Base-by-base conservation (phyloP, 2,329 filamentous ascomycete species). In the Exophiala phaeomuriformis region DNA sequence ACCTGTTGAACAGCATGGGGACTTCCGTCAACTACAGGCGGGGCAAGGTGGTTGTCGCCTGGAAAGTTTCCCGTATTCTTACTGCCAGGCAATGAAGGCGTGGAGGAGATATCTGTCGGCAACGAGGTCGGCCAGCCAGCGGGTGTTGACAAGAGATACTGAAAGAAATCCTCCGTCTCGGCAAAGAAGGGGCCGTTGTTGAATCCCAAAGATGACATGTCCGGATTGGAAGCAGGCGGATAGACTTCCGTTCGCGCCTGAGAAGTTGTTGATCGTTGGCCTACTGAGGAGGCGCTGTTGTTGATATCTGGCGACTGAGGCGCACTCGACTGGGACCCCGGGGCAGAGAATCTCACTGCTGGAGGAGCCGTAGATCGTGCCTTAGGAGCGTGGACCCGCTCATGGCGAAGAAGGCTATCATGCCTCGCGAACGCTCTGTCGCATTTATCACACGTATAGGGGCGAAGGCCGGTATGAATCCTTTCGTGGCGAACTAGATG, bases 1-100 rank as follows among this genome's bases (percentile, higher is more conserved):
- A 30, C 33, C 12, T 48, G 32, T 9, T 48, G 46, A 4, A 48
- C 19, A n/a, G 46, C 46, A 10, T 39, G 46, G 39, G 46, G 46
- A n/a, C 32, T 39, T 6, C 27, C 27, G 10, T 37, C 46, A 27
- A 3, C 3, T 12, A 46, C 3, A 33, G 6, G 19, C 29, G 7
- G 33, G 7, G n/a, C 7, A 36, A n/a, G 33, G 7, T 36, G 33
- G 33, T n/a, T 36, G 33, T n/a, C 33, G n/a, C 33, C 33, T 7
- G 7, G 33, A 36, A 36, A 36, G n/a, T 36, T 36, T 7, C 33
- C 33, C 33, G 33, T 7, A n/a, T 36, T 36, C 33, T n/a, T 36
- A 36, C n/a, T 36, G n/a, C 33, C 33, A 36, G 33, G 33, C 33
- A 36, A n/a, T 7, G 33, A 36, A 36, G 7, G 7, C n/a, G 33